These are phyloP conservation scores for Entomortierella beljakovae DNA, from an alignment of 192 early-diverging fungal genomes.

Conservation along the genomic window DNA sequence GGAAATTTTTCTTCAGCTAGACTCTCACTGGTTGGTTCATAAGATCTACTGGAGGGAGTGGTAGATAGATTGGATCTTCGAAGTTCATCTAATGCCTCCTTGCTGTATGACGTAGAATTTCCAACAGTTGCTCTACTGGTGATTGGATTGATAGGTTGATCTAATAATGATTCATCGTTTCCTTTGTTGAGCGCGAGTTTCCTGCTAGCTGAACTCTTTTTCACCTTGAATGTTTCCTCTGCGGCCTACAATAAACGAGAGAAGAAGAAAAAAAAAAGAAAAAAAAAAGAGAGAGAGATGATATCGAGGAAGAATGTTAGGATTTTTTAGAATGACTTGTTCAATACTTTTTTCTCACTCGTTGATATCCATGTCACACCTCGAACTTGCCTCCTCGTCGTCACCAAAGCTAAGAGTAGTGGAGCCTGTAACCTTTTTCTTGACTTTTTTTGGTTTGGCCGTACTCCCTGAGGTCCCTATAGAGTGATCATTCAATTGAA, in stretches of 20 bases:
- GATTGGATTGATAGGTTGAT: slow-evolving; percentile 11
- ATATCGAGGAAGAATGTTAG: background rate
- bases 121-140: slow-evolving; percentile 35
- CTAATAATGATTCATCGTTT: slow-evolving; percentile 17
- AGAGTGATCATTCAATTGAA: background rate
- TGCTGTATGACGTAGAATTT: slow-evolving; percentile 47
- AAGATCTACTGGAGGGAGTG: slow-evolving; percentile 24
- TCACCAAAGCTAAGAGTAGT: slow-evolving; percentile 48
- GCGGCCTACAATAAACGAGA: slow-evolving; percentile 47
- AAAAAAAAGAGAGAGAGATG: background rate
- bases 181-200: slow-evolving; percentile 30
- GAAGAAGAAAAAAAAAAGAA: too few relatives aligned
- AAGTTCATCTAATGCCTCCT: slow-evolving; percentile 50
- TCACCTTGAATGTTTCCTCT: slow-evolving; percentile 57
- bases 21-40: slow-evolving; percentile 27
- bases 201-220: slow-evolving; percentile 59
- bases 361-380: background rate
- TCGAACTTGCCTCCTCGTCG: slow-evolving; percentile 30
- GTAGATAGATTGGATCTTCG: slow-evolving; percentile 48
- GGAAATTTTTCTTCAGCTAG: slow-evolving; percentile 61
- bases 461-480: background rate
- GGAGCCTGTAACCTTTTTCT: slow-evolving; percentile 27
- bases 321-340: background rate
- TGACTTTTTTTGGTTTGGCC: slow-evolving; percentile 32
- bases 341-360: background rate